Evolutionary conservation across 179 eudicot genomes (phyloP).

Genomic region (Sideroxylon spinosum): DNA sequence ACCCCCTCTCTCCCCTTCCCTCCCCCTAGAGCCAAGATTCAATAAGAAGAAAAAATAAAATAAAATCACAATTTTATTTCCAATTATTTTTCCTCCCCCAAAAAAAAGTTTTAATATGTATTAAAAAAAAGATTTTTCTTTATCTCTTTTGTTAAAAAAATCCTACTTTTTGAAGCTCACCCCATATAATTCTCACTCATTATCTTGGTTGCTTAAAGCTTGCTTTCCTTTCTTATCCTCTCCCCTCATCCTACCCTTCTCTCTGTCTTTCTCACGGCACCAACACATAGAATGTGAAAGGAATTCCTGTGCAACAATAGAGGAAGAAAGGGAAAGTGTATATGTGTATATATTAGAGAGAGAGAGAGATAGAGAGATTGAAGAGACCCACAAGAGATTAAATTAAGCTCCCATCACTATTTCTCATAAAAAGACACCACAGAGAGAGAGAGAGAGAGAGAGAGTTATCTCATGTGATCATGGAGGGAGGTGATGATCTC

Average conservation of each 20-base stretch:
- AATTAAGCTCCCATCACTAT: slow-evolving; percentile 15
- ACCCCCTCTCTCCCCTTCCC: not conserved
- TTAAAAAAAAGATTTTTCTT: slow-evolving; percentile 12
- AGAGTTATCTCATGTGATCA: slow-evolving; percentile 23
- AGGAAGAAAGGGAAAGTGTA: slow-evolving; percentile 5
- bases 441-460: not conserved
- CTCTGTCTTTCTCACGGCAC: slow-evolving; percentile 8
- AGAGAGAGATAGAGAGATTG: slow-evolving; percentile 4
- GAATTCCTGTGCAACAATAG: slow-evolving; percentile 19
- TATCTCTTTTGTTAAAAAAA: slow-evolving; percentile 4
- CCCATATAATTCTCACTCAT: slow-evolving; percentile 51
- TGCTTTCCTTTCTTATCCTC: slow-evolving; percentile 33
- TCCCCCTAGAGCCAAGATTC: not conserved
- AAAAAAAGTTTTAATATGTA: not conserved
- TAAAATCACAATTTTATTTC: not conserved
- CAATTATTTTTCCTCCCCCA: not conserved
- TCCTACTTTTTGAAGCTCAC: slow-evolving; percentile 48
- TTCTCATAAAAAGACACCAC: slow-evolving; percentile 1
- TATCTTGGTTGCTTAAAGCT: slow-evolving; percentile 39
- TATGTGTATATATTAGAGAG: not conserved
- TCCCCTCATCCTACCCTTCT: slow-evolving; percentile 33
- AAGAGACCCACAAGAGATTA: slow-evolving; percentile 17
- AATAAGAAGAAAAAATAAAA: not conserved
- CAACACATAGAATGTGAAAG: slow-evolving; percentile 22
- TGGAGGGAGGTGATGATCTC: slow-evolving; percentile 68